Base-by-base conservation (phyloP, 306 rosid genomes). In the Castanea mollissima region DNA sequence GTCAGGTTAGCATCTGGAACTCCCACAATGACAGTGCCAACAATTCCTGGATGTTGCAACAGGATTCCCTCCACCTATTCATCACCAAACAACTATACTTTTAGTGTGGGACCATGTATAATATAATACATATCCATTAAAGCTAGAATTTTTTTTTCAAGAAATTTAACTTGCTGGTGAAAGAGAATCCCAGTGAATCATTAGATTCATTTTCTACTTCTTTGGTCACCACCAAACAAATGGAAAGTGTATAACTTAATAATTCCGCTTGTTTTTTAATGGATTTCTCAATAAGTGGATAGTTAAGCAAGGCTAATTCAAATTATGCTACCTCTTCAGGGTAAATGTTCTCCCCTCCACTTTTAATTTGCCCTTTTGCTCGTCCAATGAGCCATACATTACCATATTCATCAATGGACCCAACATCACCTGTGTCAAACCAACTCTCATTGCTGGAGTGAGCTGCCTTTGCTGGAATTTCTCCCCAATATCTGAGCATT, bases 341-440 rank as follows among this genome's bases (percentile, higher is more conserved):
- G 78, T 90, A 95, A 83, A 95, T 70, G 75, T 90, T 95, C 87
- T 95, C 97, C 25, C 98, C 99, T 51, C 98, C 99, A 69, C 97
- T 95, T 85, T 95, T 93, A 82, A 95, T 91, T 27, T 90, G 85
- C 29, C 94, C 91, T 55, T 89, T 90, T 84, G 83, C 83, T 78
- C 94, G 84, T 77, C 99, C 98, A 27, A 93, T 81, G 60, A 93
- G 98, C 96, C 99, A 89, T 55, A 92, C 44, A 58, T 90, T 88
- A 44, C 97, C 98, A 74, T 65, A 9, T 54, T 79, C 76, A 73
- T 95, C 98, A 67, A 91, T 69, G 6, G 85, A 95, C 34, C 99
- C 98, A 76, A 89, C 81, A 82, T 95, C 99, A 57, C 98, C 96
- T 19, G 98, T 93, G 88, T 95, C 98, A 49, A 95, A 86, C 99